Percentiles rank a stretch among this genome's conserved stretches.
Evolutionary conservation across 768 basidiomycete genomes (phyloP).

Genomic region (Boletus tomentosulus): DNA sequence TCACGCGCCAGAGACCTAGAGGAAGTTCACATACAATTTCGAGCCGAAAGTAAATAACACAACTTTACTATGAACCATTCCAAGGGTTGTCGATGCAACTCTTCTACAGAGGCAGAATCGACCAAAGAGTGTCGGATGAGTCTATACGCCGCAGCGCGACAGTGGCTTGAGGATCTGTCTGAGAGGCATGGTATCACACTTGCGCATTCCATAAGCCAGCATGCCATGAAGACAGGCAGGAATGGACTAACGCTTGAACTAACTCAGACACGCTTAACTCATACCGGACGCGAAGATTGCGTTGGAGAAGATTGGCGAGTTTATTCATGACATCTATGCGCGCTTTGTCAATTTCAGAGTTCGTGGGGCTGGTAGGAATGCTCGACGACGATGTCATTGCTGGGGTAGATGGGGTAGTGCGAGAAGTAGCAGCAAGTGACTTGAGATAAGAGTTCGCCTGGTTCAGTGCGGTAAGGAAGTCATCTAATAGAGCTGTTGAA

Average conservation of each 20-base stretch:
- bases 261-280: constrained; percentile 68
- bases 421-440: constrained; percentile 47
- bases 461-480: constrained; percentile 67
- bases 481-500: constrained; percentile 42
- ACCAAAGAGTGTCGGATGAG: constrained; percentile 76
- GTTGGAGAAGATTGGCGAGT: constrained; percentile 61
- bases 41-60: constrained; percentile 14
- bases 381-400: constrained; percentile 38
- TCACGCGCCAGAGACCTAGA: constrained; percentile 80
- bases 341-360: constrained; percentile 45
- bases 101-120: constrained; percentile 65
- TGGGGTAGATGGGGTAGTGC: constrained; percentile 31
- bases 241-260: constrained; percentile 61
- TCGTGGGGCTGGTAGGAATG: constrained; percentile 32
- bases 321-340: constrained; percentile 62
- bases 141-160: constrained; percentile 80
- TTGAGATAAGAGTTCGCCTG: constrained; percentile 59
- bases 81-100: constrained; percentile 57
- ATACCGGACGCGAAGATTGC: constrained; percentile 70
- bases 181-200: constrained; percentile 78
- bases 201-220: constrained; percentile 12
- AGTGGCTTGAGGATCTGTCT: constrained; percentile 68
- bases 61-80: constrained; percentile 93
- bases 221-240: background rate
- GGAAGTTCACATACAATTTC: constrained; percentile 5